Evolutionary conservation across 257 asterid species (phyloP).

Genomic region (Nicotiana attenuata): DNA sequence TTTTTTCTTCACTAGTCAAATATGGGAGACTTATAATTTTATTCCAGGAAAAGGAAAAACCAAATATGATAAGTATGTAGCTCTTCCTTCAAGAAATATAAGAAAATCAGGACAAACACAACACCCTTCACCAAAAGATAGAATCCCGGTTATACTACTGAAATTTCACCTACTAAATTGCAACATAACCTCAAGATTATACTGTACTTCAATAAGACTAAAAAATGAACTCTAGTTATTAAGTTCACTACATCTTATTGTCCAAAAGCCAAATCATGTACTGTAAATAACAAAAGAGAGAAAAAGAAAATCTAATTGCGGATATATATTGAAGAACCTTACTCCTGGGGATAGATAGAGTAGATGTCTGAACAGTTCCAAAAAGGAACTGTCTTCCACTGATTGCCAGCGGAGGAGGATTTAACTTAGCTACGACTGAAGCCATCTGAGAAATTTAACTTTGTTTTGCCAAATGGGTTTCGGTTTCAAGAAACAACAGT

Average conservation of each 20-base stretch:
- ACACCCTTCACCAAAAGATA: neutral
- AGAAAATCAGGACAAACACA: too few relatives aligned
- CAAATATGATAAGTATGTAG: too few relatives aligned
- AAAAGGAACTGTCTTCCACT: slow-evolving; percentile 37
- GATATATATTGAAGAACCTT: neutral
- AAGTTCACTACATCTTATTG: neutral
- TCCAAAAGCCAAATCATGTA: neutral
- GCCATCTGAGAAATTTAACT: slow-evolving; percentile 41
- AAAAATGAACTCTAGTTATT: neutral
- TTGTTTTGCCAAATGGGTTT: neutral
- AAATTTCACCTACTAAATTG: neutral
- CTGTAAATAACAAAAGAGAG: neutral
- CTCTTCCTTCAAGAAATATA: too few relatives aligned
- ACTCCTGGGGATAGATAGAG: slow-evolving; percentile 39
- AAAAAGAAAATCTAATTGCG: neutral
- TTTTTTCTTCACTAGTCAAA: too few relatives aligned
- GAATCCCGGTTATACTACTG: neutral
- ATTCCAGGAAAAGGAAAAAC: too few relatives aligned
- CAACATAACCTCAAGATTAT: neutral
- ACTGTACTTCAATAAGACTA: neutral
- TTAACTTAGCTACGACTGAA: slow-evolving; percentile 47
- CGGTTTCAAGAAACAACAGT: neutral
- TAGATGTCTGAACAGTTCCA: slow-evolving; percentile 30
- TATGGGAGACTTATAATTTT: too few relatives aligned
- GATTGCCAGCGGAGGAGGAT: slow-evolving; percentile 40